Base-by-base conservation (phyloP, 352 stramenopile species). In the Pythium utonaiense region DNA sequence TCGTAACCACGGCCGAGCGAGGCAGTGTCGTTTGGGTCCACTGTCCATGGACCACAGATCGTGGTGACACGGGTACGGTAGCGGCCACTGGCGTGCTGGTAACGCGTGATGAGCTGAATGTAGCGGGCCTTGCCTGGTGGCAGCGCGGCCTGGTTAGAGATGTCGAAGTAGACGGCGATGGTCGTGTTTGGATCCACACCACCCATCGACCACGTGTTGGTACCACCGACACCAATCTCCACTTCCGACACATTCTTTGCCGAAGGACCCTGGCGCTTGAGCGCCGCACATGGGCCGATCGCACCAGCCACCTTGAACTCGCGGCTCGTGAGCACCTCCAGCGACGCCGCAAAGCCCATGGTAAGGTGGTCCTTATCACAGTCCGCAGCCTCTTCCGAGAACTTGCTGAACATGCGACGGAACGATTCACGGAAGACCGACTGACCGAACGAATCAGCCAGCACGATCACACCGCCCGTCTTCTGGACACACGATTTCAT, bases 361-460 rank as follows among this genome's bases (percentile, higher is more conserved):
- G 91, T 96, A 63, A 99, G 82, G 58, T 97, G 84, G 41, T 97
- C 95, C 57, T 89, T 95, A 71, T 99, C 96, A 56, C 91, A 89
- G 22, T 96, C 91, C n/a, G 94, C 80, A 21, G 97, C 93, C 64
- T 96, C 91, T 4, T 98, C 91, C 27, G 92, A 96, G 74, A 96
- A 97, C 60, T 97, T 96, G 67, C 87, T 94, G 74, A 99, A 99
- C 60, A 99, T 96, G 56, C 97, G 87, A 21, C 92, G 84, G 64
- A 99, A 96, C 44, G 89, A 98, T 73, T 99, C 97, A 64, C 98
- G 98, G 78, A 99, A 99, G 33, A 99, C 96, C 19, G 89, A 98
- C 80, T 99, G 96, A 40, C 91, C 92, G 66, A 99, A 99, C 34
- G 83, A 98, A 79, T 99, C 98, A 60, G 92, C 97, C 34, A 99